These are phyloP conservation scores for Lasiosphaeris hirsuta DNA, from an alignment of 495 filamentous ascomycete genomes.

Conservation along the genomic window DNA sequence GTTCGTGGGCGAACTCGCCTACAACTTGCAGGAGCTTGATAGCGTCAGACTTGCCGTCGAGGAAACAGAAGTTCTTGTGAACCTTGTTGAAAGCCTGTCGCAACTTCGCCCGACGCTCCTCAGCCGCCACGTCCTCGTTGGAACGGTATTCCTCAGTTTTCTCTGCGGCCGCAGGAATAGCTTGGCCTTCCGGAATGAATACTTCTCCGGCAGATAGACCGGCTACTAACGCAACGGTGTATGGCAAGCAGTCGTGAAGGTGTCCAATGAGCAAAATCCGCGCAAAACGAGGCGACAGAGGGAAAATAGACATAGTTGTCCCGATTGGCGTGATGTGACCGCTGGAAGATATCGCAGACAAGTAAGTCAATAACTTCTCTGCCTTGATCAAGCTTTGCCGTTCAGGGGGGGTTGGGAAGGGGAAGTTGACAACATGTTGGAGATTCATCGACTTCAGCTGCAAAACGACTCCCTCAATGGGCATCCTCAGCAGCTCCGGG, in stretches of 20 bases:
- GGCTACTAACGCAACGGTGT: conserved; percentile 85
- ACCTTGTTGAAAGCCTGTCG: conserved; percentile 69
- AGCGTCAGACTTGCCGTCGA: conserved; percentile 80
- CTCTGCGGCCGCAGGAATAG: conserved; percentile 50
- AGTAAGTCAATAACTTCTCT: conserved; percentile 76
- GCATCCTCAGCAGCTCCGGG: conserved; percentile 87
- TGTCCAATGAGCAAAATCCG: conserved; percentile 88
- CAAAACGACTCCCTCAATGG: conserved; percentile 86
- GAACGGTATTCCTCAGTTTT: conserved; percentile 54
- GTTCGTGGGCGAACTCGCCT: conserved; percentile 72
- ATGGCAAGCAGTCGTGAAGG: conserved; percentile 75
- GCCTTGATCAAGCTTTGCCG: conserved; percentile 75
- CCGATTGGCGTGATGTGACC: conserved; percentile 79
- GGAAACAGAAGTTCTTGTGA: conserved; percentile 74
- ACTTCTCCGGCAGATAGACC: conserved; percentile 83
- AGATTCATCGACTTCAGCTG: conserved; percentile 96
- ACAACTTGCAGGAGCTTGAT: conserved; percentile 86
- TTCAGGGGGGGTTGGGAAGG: conserved; percentile 93
- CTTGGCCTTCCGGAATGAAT: conserved; percentile 81
- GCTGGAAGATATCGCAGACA: conserved; percentile 61
- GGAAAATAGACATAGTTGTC: conserved; percentile 78
- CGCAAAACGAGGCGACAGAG: conserved; percentile 83
- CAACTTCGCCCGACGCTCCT: conserved; percentile 60
- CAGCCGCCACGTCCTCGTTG: conserved; percentile 63
- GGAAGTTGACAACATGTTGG: conserved; percentile 88